Evolutionary conservation across 768 basidiomycete species (phyloP).

Genomic region (Tylopilus subfusipes): DNA sequence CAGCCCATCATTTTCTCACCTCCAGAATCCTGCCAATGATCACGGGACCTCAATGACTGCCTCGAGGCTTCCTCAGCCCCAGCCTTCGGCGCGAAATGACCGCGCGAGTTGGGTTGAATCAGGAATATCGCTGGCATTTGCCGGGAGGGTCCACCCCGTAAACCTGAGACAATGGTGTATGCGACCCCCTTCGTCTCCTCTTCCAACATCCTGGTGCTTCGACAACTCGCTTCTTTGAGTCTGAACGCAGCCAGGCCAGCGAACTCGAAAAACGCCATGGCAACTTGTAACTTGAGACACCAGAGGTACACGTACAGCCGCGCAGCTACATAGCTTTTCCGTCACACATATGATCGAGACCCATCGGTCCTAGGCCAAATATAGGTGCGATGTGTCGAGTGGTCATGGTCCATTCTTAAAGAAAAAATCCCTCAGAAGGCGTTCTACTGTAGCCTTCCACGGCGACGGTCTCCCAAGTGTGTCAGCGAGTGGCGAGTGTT

Average conservation of each 20-base stretch:
- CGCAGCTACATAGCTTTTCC: constrained; percentile 3
- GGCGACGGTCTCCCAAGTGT: not conserved
- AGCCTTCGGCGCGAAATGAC: constrained; percentile 28
- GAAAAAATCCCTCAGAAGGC: not conserved
- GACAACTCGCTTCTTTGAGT: not conserved
- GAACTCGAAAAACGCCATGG: not conserved
- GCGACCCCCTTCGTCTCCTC: too few relatives aligned
- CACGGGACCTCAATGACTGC: constrained; percentile 25
- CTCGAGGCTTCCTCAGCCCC: constrained; percentile 27
- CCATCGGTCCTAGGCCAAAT: constrained; percentile 1
- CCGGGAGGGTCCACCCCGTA: not conserved
- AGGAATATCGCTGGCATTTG: constrained; percentile 9
- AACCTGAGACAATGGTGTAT: too few relatives aligned
- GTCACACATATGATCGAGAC: not conserved
- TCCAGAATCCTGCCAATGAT: constrained; percentile 7
- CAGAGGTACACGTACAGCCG: constrained; percentile 2
- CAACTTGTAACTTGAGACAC: not conserved
- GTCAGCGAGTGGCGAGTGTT: constrained; percentile 11
- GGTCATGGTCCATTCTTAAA: constrained; percentile 5
- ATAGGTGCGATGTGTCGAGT: constrained; percentile 6
- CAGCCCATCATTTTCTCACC: constrained; percentile 16
- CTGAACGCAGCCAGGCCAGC: not conserved
- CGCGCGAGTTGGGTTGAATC: constrained; percentile 21
- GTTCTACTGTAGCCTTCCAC: not conserved
- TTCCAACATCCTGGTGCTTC: not conserved